Base-by-base conservation (phyloP, 2,329 filamentous ascomycete species). In the Fusarium pseudonygamai region DNA sequence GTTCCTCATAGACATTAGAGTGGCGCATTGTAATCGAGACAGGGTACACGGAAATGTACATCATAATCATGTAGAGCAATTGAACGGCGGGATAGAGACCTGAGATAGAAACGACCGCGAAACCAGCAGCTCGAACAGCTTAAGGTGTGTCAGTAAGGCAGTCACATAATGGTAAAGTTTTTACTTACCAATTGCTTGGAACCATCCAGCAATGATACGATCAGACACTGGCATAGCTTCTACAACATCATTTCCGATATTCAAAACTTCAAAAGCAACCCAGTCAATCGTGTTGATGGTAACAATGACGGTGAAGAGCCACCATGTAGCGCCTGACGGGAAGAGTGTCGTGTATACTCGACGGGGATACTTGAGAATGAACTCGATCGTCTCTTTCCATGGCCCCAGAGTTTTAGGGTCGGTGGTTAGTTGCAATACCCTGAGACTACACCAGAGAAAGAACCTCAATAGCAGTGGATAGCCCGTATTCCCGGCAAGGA, bases 1-100 rank as follows among this genome's bases (percentile, higher is more conserved):
- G 85, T 76, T 93, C 91, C 78, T 93, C 91, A 77, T 93, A 93
- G 36, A 92, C 89, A 76, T 93, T 93, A 43, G 91, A 92, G 78
- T 91, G 89, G 34, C 91, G 87, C 81, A 92, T 88, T 2, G 88
- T 90, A 66, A 92, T 89, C 32, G 88, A 87, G 28, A 91, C 86
- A 0, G 90, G 90, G 67, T 90, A 91, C 6, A 87, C 88, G 2
- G 89, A 89, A 46, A 92, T 88, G 79, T 92, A 92, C 88, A 92
- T 92, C 84, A 91, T 90, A 62, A 91, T 85, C 18, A 91, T 83
- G 74, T 90, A 91, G 5, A 89, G 80, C 1, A 92, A 84, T 67
- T 91, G 87, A 6, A 91, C 82, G 5, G 88, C 89, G 11, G 90
- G 88, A 43, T 87, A 87, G 6, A 87, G 83, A 3, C 85, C 82